phyloP scores from a whole-genome alignment of 1,284 basidiomycete genomes.

The Heterobasidion parviporum region DNA sequence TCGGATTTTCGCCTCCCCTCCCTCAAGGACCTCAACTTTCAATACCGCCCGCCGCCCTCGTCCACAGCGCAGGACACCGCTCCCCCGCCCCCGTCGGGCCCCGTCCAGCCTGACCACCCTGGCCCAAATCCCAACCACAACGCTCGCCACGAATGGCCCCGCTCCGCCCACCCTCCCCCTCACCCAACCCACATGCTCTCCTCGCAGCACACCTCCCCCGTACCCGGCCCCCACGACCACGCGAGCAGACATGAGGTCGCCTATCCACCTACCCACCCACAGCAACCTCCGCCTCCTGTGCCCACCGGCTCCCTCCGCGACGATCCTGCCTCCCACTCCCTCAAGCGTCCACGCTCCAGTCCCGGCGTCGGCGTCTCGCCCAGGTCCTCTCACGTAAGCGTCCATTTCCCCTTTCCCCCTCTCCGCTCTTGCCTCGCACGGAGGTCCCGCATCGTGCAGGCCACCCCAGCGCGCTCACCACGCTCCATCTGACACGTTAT shows the following conservation, averaged over 20 bases:
- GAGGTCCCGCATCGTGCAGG: background rate
- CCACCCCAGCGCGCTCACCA: conserved; percentile 12
- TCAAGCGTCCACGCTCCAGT: conserved; percentile 19
- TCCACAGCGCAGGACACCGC: conserved; percentile 22
- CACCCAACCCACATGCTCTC: conserved; percentile 9
- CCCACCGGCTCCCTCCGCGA: conserved; percentile 14
- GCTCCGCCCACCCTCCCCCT: conserved; percentile 12
- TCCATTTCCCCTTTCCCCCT: conserved; percentile 6
- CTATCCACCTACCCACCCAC: conserved; percentile 5
- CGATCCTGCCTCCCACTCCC: background rate
- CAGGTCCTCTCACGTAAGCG: conserved; percentile 29
- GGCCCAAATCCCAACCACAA: conserved; percentile 6
- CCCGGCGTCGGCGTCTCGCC: conserved; percentile 24
- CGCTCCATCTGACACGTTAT: conserved; percentile 15
- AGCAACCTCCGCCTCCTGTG: conserved; percentile 6
- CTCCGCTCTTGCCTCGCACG: conserved; percentile 4
- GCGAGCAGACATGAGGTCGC: conserved; percentile 7
- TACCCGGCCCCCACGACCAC: conserved; percentile 9
- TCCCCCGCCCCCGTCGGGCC: conserved; percentile 12
- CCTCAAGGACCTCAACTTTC: conserved; percentile 59
- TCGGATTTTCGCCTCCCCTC: conserved; percentile 52
- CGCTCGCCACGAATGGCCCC: conserved; percentile 10
- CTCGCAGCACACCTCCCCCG: conserved; percentile 8
- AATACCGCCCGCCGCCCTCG: conserved; percentile 24
- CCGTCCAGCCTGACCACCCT: conserved; percentile 10